These are phyloP conservation scores for Colletotrichum eremochloae DNA, from an alignment of 2,329 filamentous ascomycete genomes.

Conservation along the genomic window DNA sequence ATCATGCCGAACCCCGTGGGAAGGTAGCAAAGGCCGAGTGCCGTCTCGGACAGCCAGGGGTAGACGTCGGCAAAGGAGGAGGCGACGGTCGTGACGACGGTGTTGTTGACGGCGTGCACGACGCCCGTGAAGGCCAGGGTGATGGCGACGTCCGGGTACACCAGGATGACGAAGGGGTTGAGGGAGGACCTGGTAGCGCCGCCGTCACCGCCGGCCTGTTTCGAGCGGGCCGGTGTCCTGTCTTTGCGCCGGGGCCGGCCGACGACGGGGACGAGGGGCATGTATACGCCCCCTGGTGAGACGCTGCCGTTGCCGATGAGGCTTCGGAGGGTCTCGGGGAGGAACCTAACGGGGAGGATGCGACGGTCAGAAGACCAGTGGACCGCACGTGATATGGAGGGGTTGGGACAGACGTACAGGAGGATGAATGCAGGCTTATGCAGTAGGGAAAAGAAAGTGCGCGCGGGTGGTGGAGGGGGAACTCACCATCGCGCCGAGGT, in stretches of 20 bases:
- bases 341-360: slow-evolving; percentile 43
- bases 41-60: slow-evolving; percentile 48
- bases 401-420: slow-evolving; percentile 16
- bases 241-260: slow-evolving; percentile 35
- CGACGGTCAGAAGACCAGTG: rapidly evolving
- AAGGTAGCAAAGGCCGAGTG: slow-evolving; percentile 51
- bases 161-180: slow-evolving; percentile 51
- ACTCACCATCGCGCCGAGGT: slow-evolving; percentile 49
- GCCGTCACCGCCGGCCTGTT: too few relatives aligned
- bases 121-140: slow-evolving; percentile 50
- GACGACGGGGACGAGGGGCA: slow-evolving; percentile 43
- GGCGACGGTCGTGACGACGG: slow-evolving; percentile 52
- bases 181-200: slow-evolving; percentile 15
- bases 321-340: slow-evolving; percentile 50
- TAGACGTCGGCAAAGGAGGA: slow-evolving; percentile 47
- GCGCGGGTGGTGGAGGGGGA: too few relatives aligned
- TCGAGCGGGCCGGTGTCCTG: slow-evolving; percentile 7
- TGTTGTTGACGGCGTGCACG: slow-evolving; percentile 53
- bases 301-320: slow-evolving; percentile 49
- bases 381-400: too few relatives aligned
- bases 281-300: slow-evolving; percentile 38
- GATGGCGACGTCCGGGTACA: slow-evolving; percentile 49
- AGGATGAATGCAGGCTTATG: slow-evolving; percentile 46
- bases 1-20: slow-evolving; percentile 50
- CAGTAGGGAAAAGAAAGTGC: neutral